These are phyloP conservation scores for Candida awuae DNA, from an alignment of 805 yeast species.

Conservation along the genomic window DNA sequence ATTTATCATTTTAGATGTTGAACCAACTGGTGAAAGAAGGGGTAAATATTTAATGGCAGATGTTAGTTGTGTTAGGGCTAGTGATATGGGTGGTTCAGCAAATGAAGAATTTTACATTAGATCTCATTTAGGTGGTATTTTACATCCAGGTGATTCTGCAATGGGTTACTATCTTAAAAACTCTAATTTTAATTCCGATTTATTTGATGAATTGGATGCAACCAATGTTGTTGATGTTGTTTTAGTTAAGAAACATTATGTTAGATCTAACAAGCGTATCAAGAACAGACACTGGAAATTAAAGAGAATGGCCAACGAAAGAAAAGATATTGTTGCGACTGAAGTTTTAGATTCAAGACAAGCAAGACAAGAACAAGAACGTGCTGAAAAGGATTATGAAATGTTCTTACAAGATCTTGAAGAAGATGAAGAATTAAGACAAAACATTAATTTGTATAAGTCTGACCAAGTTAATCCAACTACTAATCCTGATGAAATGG, in stretches of 20 bases:
- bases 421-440: constrained; percentile 93
- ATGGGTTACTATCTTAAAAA: constrained; percentile 84
- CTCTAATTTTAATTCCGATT: constrained; percentile 80
- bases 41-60: constrained; percentile 85
- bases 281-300: constrained; percentile 84
- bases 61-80: constrained; percentile 79
- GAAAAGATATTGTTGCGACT: constrained; percentile 71
- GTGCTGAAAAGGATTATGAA: constrained; percentile 93
- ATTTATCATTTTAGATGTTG: constrained; percentile 87
- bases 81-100: constrained; percentile 84
- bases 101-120: constrained; percentile 66
- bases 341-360: constrained; percentile 43
- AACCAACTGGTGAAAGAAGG: constrained; percentile 71
- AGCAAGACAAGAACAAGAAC: constrained; percentile 81
- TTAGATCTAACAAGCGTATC: constrained; percentile 65
- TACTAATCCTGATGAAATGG: constrained; percentile 21
- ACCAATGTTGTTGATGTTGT: constrained; percentile 76
- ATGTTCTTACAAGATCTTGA: constrained; percentile 93
- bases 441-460: constrained; percentile 82
- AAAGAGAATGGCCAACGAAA: constrained; percentile 96
- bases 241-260: constrained; percentile 80
- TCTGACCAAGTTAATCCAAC: constrained; percentile 30
- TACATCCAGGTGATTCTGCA: constrained; percentile 95
- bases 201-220: constrained; percentile 64
- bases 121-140: constrained; percentile 86